phyloP scores from a whole-genome alignment of 768 basidiomycete species.

The Trametes cinnabarina region DNA sequence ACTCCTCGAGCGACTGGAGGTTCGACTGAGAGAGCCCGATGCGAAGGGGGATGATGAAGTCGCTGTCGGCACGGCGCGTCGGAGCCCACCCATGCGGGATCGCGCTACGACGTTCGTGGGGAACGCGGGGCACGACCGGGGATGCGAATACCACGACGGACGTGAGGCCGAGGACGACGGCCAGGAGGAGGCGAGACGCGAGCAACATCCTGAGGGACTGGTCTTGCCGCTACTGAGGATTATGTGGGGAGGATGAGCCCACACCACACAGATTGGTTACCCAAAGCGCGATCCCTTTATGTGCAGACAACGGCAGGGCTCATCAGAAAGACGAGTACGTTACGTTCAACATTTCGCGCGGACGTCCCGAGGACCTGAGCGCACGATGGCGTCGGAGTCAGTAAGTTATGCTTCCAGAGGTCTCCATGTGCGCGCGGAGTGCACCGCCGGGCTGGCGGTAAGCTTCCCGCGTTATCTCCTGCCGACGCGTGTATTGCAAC shows the following conservation, averaged over 20 bases:
- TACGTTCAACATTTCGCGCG: neutral
- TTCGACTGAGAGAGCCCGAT: constrained; percentile 50
- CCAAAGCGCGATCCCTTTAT: neutral
- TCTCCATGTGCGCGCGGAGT: constrained; percentile 1
- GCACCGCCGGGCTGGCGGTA: neutral
- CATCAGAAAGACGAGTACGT: neutral
- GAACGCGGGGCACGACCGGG: constrained; percentile 5
- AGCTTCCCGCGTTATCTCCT: neutral
- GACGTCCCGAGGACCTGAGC: neutral
- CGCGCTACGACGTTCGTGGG: constrained; percentile 7
- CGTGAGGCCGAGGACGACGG: constrained; percentile 7
- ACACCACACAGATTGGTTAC: neutral
- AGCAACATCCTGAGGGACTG: constrained; percentile 7
- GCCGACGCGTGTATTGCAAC: neutral
- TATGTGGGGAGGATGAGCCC: neutral
- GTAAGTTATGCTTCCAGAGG: constrained; percentile 9
- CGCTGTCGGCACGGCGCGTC: constrained; percentile 36
- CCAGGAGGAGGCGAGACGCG: constrained; percentile 7
- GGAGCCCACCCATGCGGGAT: constrained; percentile 38
- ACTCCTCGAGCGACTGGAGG: constrained; percentile 42
- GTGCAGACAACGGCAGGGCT: neutral
- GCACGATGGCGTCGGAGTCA: constrained; percentile 1
- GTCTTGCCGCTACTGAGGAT: neutral
- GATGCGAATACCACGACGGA: neutral
- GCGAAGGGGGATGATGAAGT: constrained; percentile 43